Base-by-base conservation (phyloP, 2,329 filamentous ascomycete species). In the Knufia petricola region DNA sequence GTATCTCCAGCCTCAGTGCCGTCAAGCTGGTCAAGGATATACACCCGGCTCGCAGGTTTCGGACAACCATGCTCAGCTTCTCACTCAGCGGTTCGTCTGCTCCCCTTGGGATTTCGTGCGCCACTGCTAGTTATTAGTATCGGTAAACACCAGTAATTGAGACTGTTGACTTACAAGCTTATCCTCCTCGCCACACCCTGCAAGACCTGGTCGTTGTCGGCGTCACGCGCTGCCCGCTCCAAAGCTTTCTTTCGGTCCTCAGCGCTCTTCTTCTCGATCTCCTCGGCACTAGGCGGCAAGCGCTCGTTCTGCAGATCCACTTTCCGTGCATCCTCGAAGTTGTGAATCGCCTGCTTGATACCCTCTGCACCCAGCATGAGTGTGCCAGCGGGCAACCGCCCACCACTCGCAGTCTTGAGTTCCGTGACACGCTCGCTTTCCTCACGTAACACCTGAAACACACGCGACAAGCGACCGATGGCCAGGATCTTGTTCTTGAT, bases 401-500 rank as follows among this genome's bases (percentile, higher is more conserved):
- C 92, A 57, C 92, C 92, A 53, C 88, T 84, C 38, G 89, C 90
- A 39, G 90, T 96, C 79, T 98, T 98, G 66, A 98, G 80, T 69
- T 98, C 92, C 32, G 90, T 95, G 49, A 98, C 89, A 60, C 85
- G 81, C 73, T 98, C 92, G 1, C 89, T 94, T 69, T 98, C 92
- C 70, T 98, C 92, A 61, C 92, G 87, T 59, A 98, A 71, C 44
- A 98, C 92, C 66, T 98, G 92, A 82, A 98, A 98, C 52, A 98
- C 92, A 60, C 92, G 86, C 31, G 92, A 96, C 56, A 98, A 76
- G 59, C 92, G 87, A 24, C 92, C 92, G 62, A 98, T 98, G 52
- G 92, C 92, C 60, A 98, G 73, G 63, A 98, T 96, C 76, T 98
- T 98, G 81, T 98, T 98, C 77, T 96, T 96, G 78, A 98, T 95